These are phyloP conservation scores for Sporothrix brasiliensis DNA, from an alignment of 2,329 filamentous ascomycete genomes.

Conservation along the genomic window DNA sequence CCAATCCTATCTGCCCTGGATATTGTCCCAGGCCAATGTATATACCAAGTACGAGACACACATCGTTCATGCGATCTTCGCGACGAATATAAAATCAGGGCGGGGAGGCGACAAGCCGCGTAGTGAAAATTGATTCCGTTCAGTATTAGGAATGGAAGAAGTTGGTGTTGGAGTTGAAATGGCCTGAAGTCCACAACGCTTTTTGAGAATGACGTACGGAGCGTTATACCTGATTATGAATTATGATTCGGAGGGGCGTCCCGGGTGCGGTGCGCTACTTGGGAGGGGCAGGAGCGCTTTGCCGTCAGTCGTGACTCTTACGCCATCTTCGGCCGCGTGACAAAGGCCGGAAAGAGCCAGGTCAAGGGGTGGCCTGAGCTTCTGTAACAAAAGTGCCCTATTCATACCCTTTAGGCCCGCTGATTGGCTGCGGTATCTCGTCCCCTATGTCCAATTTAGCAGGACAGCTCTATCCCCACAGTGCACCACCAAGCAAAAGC, in stretches of 20 bases:
- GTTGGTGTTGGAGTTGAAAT: neutral
- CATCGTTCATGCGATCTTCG: constrained; percentile 7
- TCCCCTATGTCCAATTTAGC: neutral
- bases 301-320: constrained; percentile 19
- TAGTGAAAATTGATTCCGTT: neutral
- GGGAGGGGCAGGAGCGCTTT: neutral
- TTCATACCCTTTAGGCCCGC: neutral
- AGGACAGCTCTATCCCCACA: constrained; percentile 5
- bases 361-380: neutral
- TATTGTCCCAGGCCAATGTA: neutral
- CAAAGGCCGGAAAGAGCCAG: constrained; percentile 11
- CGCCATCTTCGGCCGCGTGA: constrained; percentile 17
- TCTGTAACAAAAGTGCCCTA: neutral
- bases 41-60: neutral
- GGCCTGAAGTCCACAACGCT: neutral
- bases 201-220: neutral
- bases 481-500: neutral
- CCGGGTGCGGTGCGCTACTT: neutral
- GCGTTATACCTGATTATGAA: constrained; percentile 14
- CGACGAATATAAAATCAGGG: neutral
- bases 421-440: constrained; percentile 26
- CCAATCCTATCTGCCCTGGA: neutral
- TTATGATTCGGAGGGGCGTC: neutral
- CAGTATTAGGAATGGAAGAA: too few species aligned
- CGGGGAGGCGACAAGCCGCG: neutral